Conservation (phyloP, 768 basidiomycete species). For the Auricularia heimuer region DNA sequence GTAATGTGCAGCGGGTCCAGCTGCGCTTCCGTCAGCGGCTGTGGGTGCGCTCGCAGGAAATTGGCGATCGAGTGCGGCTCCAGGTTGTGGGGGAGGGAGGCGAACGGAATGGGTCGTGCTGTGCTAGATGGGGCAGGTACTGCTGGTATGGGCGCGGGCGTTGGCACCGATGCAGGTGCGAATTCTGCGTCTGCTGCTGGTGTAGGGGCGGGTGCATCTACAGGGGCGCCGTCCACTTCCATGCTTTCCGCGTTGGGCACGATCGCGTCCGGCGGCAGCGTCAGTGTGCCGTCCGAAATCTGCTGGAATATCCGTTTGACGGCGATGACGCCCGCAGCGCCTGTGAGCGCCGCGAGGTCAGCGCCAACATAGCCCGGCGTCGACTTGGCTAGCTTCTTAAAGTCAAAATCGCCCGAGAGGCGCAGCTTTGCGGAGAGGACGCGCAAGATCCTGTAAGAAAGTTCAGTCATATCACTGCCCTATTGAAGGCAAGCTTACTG, state of each 20-base stretch:
- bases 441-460: slow-evolving; percentile 61
- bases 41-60: slow-evolving; percentile 82
- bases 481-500: slow-evolving; percentile 45
- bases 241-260: slow-evolving; percentile 31
- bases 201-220: not conserved
- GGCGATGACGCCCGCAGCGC: slow-evolving; percentile 90
- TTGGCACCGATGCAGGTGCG: too few relatives aligned
- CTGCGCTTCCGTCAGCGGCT: slow-evolving; percentile 65
- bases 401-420: slow-evolving; percentile 83
- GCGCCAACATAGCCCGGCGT: slow-evolving; percentile 98
- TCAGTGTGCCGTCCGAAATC: slow-evolving; percentile 54
- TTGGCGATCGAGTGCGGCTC: slow-evolving; percentile 68
- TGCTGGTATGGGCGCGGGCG: not conserved
- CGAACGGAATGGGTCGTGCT: slow-evolving; percentile 20
- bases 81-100: slow-evolving; percentile 29
- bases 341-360: slow-evolving; percentile 80
- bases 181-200: not conserved
- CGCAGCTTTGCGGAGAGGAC: slow-evolving; percentile 79
- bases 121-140: not conserved
- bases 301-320: slow-evolving; percentile 90
- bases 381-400: slow-evolving; percentile 71
- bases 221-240: slow-evolving; percentile 28
- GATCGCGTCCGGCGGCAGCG: slow-evolving; percentile 32
- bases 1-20: slow-evolving; percentile 78
- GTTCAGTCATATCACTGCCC: not conserved